phyloP scores from a whole-genome alignment of 2,329 filamentous ascomycete genomes.

The Aciculosporium take region DNA sequence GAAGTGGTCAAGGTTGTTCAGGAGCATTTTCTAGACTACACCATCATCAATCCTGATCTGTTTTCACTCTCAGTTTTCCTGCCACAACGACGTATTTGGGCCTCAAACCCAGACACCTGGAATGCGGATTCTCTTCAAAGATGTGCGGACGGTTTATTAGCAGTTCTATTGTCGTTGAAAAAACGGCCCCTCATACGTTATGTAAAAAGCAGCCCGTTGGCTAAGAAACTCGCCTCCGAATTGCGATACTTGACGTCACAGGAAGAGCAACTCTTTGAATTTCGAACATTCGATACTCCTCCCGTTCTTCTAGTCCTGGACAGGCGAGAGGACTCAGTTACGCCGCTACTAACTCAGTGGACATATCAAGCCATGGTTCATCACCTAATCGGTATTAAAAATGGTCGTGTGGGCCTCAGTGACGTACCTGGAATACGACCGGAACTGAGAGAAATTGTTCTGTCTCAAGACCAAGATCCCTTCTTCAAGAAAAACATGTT shows the following conservation, averaged over 20 bases:
- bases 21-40: slow-evolving; percentile 92
- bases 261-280: slow-evolving; percentile 93
- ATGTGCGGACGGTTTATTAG: slow-evolving; percentile 75
- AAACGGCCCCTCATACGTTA: slow-evolving; percentile 94
- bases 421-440: slow-evolving; percentile 71
- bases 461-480: slow-evolving; percentile 92
- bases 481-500: slow-evolving; percentile 99
- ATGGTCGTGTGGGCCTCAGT: slow-evolving; percentile 82
- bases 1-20: slow-evolving; percentile 91
- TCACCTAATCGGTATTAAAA: slow-evolving; percentile 82
- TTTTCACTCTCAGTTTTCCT: slow-evolving; percentile 65
- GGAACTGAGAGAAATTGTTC: slow-evolving; percentile 83
- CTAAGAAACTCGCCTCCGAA: slow-evolving; percentile 88
- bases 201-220: slow-evolving; percentile 75
- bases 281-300: slow-evolving; percentile 84
- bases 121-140: slow-evolving; percentile 77
- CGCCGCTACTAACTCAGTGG: slow-evolving; percentile 90
- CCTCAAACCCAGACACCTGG: slow-evolving; percentile 70
- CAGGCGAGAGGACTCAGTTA: slow-evolving; percentile 85
- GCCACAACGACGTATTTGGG: slow-evolving; percentile 68
- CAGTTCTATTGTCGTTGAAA: slow-evolving; percentile 75
- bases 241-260: slow-evolving; percentile 87
- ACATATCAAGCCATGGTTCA: slow-evolving; percentile 99
- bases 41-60: slow-evolving; percentile 87
- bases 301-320: slow-evolving; percentile 86